Conservation (phyloP, 176 grass and related monocot species). For the Cymbopogon citratus region DNA sequence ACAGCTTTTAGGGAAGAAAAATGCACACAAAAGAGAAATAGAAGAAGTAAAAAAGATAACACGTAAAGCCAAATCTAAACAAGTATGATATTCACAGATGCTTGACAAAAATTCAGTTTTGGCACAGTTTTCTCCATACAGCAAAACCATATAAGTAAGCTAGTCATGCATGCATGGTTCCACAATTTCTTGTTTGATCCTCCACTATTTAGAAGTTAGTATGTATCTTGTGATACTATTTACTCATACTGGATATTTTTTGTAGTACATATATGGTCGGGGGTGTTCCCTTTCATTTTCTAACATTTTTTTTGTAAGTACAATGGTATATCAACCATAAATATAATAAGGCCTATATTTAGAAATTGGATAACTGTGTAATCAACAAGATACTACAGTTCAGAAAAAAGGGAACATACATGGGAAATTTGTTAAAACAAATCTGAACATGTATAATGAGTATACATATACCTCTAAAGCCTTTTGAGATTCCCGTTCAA, state of each 20-base stretch:
- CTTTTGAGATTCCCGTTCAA: conserved; percentile 72
- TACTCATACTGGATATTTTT: not conserved
- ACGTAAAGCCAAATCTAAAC: not conserved
- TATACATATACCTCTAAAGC: conserved; percentile 65
- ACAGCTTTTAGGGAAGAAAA: not conserved
- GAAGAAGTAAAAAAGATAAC: not conserved
- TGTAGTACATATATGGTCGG: not conserved
- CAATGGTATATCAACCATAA: conserved; percentile 3
- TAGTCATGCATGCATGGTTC: not conserved
- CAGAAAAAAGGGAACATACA: not conserved
- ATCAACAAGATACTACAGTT: not conserved
- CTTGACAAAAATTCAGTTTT: not conserved
- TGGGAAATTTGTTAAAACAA: conserved; percentile 12
- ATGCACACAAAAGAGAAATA: not conserved
- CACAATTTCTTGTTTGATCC: not conserved
- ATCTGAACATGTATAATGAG: not conserved
- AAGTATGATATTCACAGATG: not conserved
- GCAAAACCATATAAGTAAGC: not conserved
- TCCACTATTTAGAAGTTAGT: not conserved
- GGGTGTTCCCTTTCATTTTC: not conserved
- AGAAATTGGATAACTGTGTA: not conserved
- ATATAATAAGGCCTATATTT: not conserved
- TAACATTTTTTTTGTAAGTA: not conserved
- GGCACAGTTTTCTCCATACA: not conserved
- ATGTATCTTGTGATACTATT: not conserved